Evolutionary conservation across 805 yeast species (phyloP).

Genomic region (Isabelozyma heimii): DNA sequence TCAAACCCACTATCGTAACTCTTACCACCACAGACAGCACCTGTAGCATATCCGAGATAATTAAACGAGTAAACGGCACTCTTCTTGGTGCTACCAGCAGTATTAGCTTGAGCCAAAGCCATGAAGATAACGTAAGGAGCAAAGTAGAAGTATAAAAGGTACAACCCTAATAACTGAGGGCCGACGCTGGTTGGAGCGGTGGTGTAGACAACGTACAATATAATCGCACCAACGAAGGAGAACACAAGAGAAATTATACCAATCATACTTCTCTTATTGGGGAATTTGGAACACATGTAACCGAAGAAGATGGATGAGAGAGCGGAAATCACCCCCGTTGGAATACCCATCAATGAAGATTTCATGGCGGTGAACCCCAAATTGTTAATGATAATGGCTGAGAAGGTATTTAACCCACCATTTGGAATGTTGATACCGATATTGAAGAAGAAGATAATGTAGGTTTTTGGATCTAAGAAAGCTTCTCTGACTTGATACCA

Average conservation of each 20-base stretch:
- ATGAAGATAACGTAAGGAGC: constrained; percentile 25
- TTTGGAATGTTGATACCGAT: constrained; percentile 26
- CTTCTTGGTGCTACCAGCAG: constrained; percentile 29
- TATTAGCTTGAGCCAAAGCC: constrained; percentile 25
- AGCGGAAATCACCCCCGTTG: constrained; percentile 29
- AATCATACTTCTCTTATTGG: constrained; percentile 9
- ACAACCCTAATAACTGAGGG: constrained; percentile 20
- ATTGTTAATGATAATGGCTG: constrained; percentile 25
- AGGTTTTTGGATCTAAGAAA: constrained; percentile 14
- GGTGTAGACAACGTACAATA: constrained; percentile 13
- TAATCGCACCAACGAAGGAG: constrained; percentile 18
- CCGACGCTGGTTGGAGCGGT: constrained; percentile 11
- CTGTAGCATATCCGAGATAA: constrained; percentile 29
- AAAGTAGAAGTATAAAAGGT: constrained; percentile 32
- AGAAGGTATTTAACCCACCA: constrained; percentile 28
- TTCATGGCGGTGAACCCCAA: constrained; percentile 19
- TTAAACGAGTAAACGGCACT: constrained; percentile 31
- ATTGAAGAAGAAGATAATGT: constrained; percentile 19
- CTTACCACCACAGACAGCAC: constrained; percentile 19
- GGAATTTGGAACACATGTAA: constrained; percentile 27
- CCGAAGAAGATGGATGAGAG: constrained; percentile 25
- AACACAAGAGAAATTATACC: constrained; percentile 6
- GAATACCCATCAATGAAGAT: constrained; percentile 22
- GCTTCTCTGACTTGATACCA: constrained; percentile 17
- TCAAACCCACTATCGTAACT: constrained; percentile 9